These are phyloP conservation scores for Agrocybe praecox DNA, from an alignment of 768 basidiomycete species.

Conservation along the genomic window DNA sequence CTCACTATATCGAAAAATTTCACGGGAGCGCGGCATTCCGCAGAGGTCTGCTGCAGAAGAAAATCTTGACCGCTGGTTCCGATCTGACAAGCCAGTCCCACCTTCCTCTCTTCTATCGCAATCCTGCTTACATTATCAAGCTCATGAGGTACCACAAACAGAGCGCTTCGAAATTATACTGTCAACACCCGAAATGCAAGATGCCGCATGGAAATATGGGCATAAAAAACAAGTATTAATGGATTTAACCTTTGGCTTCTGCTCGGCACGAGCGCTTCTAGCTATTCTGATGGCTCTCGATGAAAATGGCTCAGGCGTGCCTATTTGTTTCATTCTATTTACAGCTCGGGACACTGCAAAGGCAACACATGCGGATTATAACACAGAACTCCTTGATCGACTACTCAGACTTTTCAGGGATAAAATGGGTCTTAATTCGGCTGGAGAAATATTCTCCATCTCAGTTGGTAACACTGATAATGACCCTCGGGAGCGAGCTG, in stretches of 20 bases:
- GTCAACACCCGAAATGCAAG: slow-evolving; percentile 16
- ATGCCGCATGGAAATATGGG: slow-evolving; percentile 23
- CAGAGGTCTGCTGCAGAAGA: slow-evolving; percentile 24
- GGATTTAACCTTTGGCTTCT: slow-evolving; percentile 28
- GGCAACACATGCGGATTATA: slow-evolving; percentile 25
- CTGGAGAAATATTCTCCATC: slow-evolving; percentile 19
- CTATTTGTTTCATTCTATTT: slow-evolving; percentile 28
- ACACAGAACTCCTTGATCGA: slow-evolving; percentile 17
- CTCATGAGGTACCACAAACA: slow-evolving; percentile 9
- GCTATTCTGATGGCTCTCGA: slow-evolving; percentile 35
- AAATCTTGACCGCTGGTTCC: slow-evolving; percentile 28
- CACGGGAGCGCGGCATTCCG: slow-evolving; percentile 20
- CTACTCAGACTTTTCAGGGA: slow-evolving; percentile 19
- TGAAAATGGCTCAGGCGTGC: slow-evolving; percentile 27
- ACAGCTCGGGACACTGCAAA: slow-evolving; percentile 17
- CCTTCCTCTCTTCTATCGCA: slow-evolving; percentile 18
- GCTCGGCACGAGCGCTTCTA: slow-evolving; percentile 22
- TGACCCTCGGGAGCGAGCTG: slow-evolving; percentile 25
- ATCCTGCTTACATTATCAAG: slow-evolving; percentile 24
- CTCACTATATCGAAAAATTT: slow-evolving; percentile 24
- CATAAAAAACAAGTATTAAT: slow-evolving; percentile 22
- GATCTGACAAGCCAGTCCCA: slow-evolving; percentile 13
- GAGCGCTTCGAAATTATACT: slow-evolving; percentile 22
- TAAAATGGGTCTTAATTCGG: slow-evolving; percentile 15
- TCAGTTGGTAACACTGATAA: slow-evolving; percentile 29